A percentile compares a stretch with the other conserved stretches of the same genome.
Evolutionary conservation across 1,284 basidiomycete species (phyloP).

Genomic region (Cystobasidium sp.): DNA sequence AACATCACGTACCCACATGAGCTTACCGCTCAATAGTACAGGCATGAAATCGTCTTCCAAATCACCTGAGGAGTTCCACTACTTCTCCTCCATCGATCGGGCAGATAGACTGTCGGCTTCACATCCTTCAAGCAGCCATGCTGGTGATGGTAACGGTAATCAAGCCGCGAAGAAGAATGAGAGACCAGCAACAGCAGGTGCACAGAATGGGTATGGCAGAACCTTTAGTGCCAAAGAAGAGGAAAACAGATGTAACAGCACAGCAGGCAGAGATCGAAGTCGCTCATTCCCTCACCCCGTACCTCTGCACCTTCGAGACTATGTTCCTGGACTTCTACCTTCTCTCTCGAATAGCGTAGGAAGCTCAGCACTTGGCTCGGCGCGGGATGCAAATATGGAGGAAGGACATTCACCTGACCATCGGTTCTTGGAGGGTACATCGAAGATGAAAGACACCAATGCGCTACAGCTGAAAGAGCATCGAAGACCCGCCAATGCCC

Average conservation of each 20-base stretch:
- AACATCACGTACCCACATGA: constrained; percentile 11
- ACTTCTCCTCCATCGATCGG: background rate
- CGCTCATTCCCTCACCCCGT: constrained; percentile 8
- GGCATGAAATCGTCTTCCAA: background rate
- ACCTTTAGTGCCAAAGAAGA: background rate
- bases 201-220: background rate
- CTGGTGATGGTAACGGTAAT: background rate
- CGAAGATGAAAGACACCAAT: constrained; percentile 3
- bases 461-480: constrained; percentile 14
- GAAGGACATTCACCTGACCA: background rate
- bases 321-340: background rate
- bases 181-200: constrained; percentile 8
- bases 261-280: constrained; percentile 3
- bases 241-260: background rate
- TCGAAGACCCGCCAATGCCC: background rate
- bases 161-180: background rate
- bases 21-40: background rate
- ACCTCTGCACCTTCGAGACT: constrained; percentile 4
- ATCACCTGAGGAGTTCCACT: background rate
- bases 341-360: background rate
- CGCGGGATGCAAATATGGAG: background rate
- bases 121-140: background rate
- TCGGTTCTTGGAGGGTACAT: constrained; percentile 6
- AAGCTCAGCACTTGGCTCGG: background rate
- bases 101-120: background rate